Evolutionary conservation across 192 early-diverging fungal species (phyloP), one percentile per base, ranked within the genome.

Genomic region (Lobosporangium transversale): DNA sequence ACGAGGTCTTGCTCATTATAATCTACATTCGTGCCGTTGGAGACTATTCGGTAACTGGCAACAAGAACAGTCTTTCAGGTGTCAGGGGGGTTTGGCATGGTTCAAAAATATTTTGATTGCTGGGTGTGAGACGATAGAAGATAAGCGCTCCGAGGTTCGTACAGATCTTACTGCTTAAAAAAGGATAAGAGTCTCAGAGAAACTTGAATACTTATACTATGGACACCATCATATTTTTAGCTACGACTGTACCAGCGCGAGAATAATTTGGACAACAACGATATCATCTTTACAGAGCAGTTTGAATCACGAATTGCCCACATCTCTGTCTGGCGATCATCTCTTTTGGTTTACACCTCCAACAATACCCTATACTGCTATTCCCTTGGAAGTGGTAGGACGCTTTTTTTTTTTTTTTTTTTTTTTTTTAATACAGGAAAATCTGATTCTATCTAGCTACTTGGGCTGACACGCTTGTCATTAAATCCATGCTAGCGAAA

Each of bases 41-140:
- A 95, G 94, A 61, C 58, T 98, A 36, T 94, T 96, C 86, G 93
- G 95, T 8, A 95, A 93, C 69, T 91, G 93, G 76, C 84, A 86
- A 36, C 86, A 93, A 58, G 93, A 94, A 66, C 85, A 91, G 66
- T 87, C 84, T 26, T 92, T 94, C 69, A 32, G 78, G 17, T 87
- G 91, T 23, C 80, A 79, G 9, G 92, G 92, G 23, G 92, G 92
- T 8, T 75, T 94, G 18, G 79, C 86, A 2, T 95, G 94, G 94
- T 90, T 83, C 68, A 88, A 83, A 33, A 80, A 87, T 44, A 75
- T 90, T 26, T 63, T 95, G 26, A 85, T 95, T 43, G 87, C 83
- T 31, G 88, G 88, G 15, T 92, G 90, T 52, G 82, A 89, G 48
- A 78, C 88, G 45, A 60, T 85, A 4, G 53, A 62, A 35, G 74